phyloP scores from a whole-genome alignment of 164 flowering plant genomes.

The Sextonia rubra region DNA sequence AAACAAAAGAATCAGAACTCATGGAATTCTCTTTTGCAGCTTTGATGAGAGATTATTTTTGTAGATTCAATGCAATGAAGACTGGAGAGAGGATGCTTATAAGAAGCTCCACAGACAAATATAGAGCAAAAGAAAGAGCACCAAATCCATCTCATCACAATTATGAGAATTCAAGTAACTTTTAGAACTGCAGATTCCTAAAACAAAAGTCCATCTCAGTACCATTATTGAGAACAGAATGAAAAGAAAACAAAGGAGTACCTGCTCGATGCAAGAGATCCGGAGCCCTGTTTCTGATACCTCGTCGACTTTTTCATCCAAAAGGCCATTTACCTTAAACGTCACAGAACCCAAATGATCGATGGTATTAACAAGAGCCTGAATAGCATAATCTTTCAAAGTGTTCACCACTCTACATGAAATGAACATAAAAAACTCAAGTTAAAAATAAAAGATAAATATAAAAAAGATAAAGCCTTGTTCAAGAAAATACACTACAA shows the following conservation, averaged over 20 bases:
- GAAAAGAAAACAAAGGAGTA: constrained; percentile 12
- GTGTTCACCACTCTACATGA: constrained; percentile 70
- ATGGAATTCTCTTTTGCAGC: neutral
- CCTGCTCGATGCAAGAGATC: constrained; percentile 85
- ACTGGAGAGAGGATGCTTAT: neutral
- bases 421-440: neutral
- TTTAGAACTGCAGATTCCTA: neutral
- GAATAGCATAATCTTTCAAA: constrained; percentile 81
- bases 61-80: neutral
- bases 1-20: neutral
- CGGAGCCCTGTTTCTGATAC: constrained; percentile 62
- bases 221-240: neutral
- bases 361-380: constrained; percentile 85
- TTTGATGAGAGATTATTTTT: neutral
- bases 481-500: neutral
- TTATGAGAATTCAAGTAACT: neutral
- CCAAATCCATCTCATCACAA: neutral
- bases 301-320: constrained; percentile 80
- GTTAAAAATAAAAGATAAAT: neutral
- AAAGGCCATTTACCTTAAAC: constrained; percentile 59
- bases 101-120: neutral
- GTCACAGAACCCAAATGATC: constrained; percentile 92
- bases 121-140: neutral
- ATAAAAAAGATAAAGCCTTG: neutral
- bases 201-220: neutral